phyloP scores from a whole-genome alignment of 2,329 filamentous ascomycete species.

The Ceratocystis cubensis region DNA sequence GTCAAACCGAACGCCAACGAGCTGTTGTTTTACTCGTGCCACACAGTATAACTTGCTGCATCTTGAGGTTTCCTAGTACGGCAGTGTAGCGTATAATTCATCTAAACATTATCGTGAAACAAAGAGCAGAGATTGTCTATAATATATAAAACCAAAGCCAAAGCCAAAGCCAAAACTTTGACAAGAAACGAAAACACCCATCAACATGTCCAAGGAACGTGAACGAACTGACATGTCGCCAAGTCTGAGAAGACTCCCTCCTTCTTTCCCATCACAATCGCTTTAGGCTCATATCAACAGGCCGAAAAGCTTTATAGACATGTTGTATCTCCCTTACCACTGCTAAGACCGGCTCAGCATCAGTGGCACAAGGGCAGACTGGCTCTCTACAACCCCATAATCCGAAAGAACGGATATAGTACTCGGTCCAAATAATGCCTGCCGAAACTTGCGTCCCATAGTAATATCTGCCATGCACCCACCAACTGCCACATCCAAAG shows the following conservation, averaged over 20 bases:
- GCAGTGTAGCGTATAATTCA: background rate
- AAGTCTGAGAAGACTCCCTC: too few relatives aligned
- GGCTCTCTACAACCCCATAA: slow-evolving; percentile 38
- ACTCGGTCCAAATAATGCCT: slow-evolving; percentile 34
- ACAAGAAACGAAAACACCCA: background rate
- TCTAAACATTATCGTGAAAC: background rate
- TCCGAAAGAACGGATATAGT: slow-evolving; percentile 31
- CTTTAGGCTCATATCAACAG: background rate
- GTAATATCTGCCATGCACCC: slow-evolving; percentile 24
- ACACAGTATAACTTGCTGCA: background rate
- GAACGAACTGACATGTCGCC: background rate
- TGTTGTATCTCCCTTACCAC: background rate
- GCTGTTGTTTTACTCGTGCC: background rate
- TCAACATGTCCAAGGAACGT: background rate
- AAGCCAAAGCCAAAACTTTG: background rate
- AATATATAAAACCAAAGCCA: background rate
- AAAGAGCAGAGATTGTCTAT: slow-evolving; percentile 12
- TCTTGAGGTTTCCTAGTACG: background rate
- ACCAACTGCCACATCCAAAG: background rate
- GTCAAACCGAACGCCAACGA: too few relatives aligned
- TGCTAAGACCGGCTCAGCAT: slow-evolving; percentile 41
- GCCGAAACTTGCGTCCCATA: slow-evolving; percentile 31
- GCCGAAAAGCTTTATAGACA: background rate
- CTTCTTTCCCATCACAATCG: too few relatives aligned
- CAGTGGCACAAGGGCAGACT: slow-evolving; percentile 44